Conservation (phyloP, 306 rosid species). For the Prunus padus region DNA sequence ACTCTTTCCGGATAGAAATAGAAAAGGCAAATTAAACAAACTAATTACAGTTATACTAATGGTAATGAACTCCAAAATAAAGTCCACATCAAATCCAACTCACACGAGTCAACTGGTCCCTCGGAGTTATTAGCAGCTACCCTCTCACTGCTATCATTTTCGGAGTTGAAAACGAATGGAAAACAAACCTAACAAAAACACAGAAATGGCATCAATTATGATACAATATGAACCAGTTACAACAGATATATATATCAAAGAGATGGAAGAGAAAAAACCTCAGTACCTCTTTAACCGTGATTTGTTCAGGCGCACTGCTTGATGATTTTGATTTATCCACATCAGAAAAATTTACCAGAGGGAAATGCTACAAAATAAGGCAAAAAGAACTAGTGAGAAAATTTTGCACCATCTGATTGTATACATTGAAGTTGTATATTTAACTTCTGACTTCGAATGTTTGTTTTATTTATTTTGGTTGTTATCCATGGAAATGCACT, state of each 20-base stretch:
- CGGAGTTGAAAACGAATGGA: constrained; percentile 47
- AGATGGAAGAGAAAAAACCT: neutral
- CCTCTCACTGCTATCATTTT: constrained; percentile 32
- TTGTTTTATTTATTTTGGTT: no score
- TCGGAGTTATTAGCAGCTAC: constrained; percentile 33
- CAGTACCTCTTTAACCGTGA: constrained; percentile 63
- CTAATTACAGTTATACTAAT: neutral
- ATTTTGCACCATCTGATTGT: neutral
- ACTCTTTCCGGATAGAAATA: neutral
- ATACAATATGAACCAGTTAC: neutral
- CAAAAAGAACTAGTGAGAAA: constrained; percentile 15
- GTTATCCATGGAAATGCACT: no score
- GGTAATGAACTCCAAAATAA: neutral
- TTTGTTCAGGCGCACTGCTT: constrained; percentile 32
- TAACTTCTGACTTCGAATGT: no score
- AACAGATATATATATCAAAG: neutral
- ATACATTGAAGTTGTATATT: no score
- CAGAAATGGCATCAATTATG: neutral
- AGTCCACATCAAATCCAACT: constrained; percentile 42
- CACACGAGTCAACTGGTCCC: constrained; percentile 60
- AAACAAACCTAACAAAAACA: constrained; percentile 54
- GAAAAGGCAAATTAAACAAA: neutral
- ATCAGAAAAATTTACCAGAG: constrained; percentile 45
- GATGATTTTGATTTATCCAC: constrained; percentile 30
- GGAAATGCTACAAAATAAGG: constrained; percentile 48